Conservation (phyloP, 225 moss, liverwort and hornwort species). For the Physcomitrium patens region DNA sequence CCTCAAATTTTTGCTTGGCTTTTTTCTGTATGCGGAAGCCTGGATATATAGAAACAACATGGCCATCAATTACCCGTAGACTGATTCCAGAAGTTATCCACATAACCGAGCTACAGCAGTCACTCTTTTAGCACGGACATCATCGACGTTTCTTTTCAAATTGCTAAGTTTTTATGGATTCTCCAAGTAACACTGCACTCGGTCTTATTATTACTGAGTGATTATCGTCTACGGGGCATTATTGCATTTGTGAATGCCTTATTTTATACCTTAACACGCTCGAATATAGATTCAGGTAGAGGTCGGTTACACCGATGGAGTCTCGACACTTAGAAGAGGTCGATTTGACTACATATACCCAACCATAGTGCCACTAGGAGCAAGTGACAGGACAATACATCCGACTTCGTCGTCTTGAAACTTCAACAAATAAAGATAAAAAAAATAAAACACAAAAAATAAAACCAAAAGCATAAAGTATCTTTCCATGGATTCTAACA, state of each 20-base stretch:
- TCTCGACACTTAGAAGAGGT: not conserved
- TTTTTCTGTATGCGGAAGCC: not conserved
- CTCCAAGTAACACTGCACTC: slow-evolving; percentile 27
- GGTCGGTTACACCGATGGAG: slow-evolving; percentile 1
- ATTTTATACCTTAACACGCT: not conserved
- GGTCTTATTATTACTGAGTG: not conserved
- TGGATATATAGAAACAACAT: not conserved
- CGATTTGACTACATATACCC: not conserved
- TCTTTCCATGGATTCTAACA: not conserved
- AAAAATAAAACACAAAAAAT: no score
- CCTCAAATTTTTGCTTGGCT: not conserved
- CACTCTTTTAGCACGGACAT: not conserved
- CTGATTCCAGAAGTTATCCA: not conserved
- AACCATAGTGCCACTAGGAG: not conserved
- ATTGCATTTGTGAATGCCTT: not conserved
- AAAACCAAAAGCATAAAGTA: no score
- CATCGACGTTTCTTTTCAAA: not conserved
- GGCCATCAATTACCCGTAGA: not conserved
- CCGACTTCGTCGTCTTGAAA: not conserved
- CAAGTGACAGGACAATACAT: not conserved
- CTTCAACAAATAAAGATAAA: not conserved
- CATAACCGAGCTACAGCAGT: not conserved
- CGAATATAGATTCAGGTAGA: not conserved
- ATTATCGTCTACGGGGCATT: not conserved
- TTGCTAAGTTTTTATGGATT: not conserved